A percentile compares a stretch with the other conserved stretches of the same genome.
Evolutionary conservation across 1,139 yeast species (phyloP).

Genomic region (Blastobotrys indianensis): DNA sequence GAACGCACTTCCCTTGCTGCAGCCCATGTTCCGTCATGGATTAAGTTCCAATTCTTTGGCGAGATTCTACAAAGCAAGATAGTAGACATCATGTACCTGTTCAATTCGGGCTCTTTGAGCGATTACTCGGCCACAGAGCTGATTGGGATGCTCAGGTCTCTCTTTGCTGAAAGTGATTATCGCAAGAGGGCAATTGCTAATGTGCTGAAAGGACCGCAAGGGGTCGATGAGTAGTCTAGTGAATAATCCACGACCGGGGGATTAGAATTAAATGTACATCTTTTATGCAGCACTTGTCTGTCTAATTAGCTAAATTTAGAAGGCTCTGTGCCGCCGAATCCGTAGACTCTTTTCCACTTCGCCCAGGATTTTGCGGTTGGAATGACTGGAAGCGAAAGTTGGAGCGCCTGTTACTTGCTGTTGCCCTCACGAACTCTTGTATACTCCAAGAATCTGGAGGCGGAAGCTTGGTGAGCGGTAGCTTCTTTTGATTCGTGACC

Average conservation of each 20-base stretch:
- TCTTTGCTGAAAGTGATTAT: slow-evolving; percentile 68
- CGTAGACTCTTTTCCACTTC: neutral
- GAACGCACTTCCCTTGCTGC: slow-evolving; percentile 21
- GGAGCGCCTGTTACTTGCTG: slow-evolving; percentile 4
- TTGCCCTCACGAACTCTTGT: slow-evolving; percentile 11
- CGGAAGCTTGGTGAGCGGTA: slow-evolving; percentile 33
- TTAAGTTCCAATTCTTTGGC: slow-evolving; percentile 34
- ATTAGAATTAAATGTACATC: neutral
- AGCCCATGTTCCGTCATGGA: slow-evolving; percentile 35
- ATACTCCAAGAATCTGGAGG: slow-evolving; percentile 17
- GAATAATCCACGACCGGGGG: neutral
- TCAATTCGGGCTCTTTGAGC: slow-evolving; percentile 67
- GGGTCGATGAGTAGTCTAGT: slow-evolving; percentile 1
- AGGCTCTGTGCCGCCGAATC: neutral
- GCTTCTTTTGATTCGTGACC: slow-evolving; percentile 46
- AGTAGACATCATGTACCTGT: slow-evolving; percentile 62
- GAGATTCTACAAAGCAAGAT: slow-evolving; percentile 40
- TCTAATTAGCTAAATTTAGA: neutral
- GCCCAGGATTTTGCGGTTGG: slow-evolving; percentile 3
- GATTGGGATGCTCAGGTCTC: slow-evolving; percentile 48
- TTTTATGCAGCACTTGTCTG: neutral
- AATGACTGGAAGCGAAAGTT: slow-evolving; percentile 7
- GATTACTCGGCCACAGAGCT: slow-evolving; percentile 68
- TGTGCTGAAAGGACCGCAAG: slow-evolving; percentile 31
- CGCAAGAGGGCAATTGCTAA: slow-evolving; percentile 59